Conservation (phyloP, 2,329 filamentous ascomycete genomes). For the Colletotrichum sp. region DNA sequence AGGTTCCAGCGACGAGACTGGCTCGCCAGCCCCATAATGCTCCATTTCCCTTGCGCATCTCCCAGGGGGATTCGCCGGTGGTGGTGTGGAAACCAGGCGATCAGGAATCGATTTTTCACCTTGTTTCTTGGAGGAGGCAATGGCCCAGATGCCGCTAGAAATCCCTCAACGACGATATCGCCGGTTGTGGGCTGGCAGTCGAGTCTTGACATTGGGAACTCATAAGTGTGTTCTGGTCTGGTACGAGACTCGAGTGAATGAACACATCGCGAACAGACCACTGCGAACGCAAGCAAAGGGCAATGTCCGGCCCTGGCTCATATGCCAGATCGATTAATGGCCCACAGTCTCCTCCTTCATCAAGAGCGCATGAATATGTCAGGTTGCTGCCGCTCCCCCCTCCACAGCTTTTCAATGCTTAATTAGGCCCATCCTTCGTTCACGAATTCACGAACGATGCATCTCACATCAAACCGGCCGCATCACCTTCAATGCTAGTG, state of each 20-base stretch:
- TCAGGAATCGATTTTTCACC: background rate
- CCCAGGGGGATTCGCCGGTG: background rate
- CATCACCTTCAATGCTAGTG: background rate
- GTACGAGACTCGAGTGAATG: background rate
- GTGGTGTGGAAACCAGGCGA: conserved; percentile 18
- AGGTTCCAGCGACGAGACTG: background rate
- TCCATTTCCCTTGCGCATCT: conserved; percentile 9
- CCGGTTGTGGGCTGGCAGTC: background rate
- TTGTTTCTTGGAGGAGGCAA: background rate
- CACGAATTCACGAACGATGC: background rate
- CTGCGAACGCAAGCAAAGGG: background rate
- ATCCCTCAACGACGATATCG: background rate
- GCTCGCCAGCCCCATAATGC: background rate
- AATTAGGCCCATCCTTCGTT: background rate
- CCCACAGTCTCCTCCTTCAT: conserved; percentile 2
- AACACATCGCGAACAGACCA: background rate
- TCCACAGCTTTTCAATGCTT: background rate
- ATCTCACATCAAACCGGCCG: background rate
- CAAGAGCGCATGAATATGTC: conserved; percentile 7
- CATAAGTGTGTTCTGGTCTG: background rate
- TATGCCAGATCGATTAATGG: background rate
- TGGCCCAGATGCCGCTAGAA: conserved; percentile 7
- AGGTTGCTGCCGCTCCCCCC: background rate
- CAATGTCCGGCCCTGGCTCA: background rate
- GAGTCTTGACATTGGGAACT: background rate